phyloP scores from a whole-genome alignment of 2,329 filamentous ascomycete genomes.

The Ascochyta fabae region DNA sequence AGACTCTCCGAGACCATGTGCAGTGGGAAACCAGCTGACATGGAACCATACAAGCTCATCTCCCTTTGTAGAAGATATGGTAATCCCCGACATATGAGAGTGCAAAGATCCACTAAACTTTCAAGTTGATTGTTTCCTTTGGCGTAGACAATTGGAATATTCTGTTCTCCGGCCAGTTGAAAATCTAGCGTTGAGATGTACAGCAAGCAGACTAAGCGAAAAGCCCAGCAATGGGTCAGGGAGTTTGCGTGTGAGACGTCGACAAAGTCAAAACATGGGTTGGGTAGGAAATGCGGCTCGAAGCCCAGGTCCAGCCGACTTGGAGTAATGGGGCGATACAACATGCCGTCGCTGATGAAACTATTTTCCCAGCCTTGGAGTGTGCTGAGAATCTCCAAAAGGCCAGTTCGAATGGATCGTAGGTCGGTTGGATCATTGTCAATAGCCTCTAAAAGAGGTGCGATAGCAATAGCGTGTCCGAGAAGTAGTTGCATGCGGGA shows the following conservation, averaged over 20 bases:
- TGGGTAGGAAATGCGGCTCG: not conserved
- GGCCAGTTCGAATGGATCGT: not conserved
- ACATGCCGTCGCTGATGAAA: not conserved
- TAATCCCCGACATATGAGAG: slow-evolving; percentile 1
- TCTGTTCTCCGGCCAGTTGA: not conserved
- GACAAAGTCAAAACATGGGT: not conserved
- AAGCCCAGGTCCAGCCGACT: not conserved
- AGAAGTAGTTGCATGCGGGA: too few relatives aligned
- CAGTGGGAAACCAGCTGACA: slow-evolving; percentile 5
- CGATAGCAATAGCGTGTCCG: not conserved
- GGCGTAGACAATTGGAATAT: not conserved
- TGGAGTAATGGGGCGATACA: not conserved
- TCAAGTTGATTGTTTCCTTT: too few relatives aligned
- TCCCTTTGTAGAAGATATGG: slow-evolving; percentile 3
- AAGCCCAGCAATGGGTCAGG: slow-evolving; percentile 2
- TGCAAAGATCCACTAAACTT: not conserved
- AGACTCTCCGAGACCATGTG: slow-evolving; percentile 8
- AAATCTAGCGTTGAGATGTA: too few relatives aligned
- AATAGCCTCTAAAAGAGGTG: not conserved
- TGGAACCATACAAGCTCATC: slow-evolving; percentile 10
- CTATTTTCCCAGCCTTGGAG: not conserved
- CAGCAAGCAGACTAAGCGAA: not conserved
- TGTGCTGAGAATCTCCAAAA: not conserved
- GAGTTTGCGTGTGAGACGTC: slow-evolving; percentile 8
- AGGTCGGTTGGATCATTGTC: not conserved